These are phyloP conservation scores for Acarospora socialis DNA, from an alignment of 2,329 filamentous ascomycete genomes.

Conservation along the genomic window DNA sequence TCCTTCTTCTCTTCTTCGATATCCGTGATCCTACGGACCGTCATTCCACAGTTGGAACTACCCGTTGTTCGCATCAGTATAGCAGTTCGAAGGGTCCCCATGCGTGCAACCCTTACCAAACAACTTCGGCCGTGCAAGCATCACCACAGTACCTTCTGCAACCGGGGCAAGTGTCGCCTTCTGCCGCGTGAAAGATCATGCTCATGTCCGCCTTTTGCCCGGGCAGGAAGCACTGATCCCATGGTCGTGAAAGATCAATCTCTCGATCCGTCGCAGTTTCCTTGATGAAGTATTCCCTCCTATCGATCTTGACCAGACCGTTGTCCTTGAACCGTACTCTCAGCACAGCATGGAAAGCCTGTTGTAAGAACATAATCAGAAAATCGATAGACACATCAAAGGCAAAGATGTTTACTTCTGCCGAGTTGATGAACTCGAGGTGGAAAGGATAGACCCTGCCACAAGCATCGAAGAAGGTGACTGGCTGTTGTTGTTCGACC, in stretches of 20 bases:
- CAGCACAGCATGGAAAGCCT: slow-evolving; percentile 18
- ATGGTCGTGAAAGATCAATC: slow-evolving; percentile 15
- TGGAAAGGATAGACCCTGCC: slow-evolving; percentile 18
- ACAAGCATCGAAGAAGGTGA: slow-evolving; percentile 20
- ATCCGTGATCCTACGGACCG: no score
- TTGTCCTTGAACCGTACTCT: slow-evolving; percentile 15
- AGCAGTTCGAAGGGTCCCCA: no score
- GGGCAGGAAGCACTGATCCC: slow-evolving; percentile 18
- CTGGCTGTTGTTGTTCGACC: slow-evolving; percentile 21
- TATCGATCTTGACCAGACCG: slow-evolving; percentile 15
- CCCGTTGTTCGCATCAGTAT: no score
- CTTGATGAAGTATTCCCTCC: slow-evolving; percentile 18
- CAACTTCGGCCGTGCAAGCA: no score
- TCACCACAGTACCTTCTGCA: no score
- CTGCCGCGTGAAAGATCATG: slow-evolving; percentile 20
- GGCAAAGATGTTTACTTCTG: slow-evolving; percentile 9
- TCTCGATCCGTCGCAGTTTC: slow-evolving; percentile 14
- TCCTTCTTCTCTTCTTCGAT: no score
- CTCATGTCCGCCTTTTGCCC: slow-evolving; percentile 21
- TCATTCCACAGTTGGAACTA: no score
- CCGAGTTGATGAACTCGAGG: slow-evolving; percentile 19
- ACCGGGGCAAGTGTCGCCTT: no score
- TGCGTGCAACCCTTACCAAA: no score
- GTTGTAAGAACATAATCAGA: no score
- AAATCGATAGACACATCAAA: no score